phyloP scores from a whole-genome alignment of 805 yeast genomes.

The Torulaspora maleeae region DNA sequence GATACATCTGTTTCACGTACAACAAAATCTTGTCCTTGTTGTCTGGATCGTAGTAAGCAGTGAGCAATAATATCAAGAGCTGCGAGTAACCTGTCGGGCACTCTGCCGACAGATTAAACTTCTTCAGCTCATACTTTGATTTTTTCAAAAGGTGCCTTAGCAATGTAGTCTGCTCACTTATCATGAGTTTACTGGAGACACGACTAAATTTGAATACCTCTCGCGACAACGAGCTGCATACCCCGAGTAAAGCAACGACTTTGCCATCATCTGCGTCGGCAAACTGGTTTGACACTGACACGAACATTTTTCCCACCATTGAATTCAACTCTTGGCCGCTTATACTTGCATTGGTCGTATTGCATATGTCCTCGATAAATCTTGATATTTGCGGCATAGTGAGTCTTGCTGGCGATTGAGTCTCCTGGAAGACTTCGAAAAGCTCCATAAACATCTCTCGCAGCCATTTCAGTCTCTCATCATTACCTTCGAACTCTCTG shows the following conservation, averaged over 20 bases:
- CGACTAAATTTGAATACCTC: constrained; percentile 32
- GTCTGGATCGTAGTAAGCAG: constrained; percentile 41
- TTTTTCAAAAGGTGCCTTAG: constrained; percentile 28
- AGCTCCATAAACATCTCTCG: constrained; percentile 18
- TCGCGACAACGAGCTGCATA: constrained; percentile 12
- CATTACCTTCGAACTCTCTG: constrained; percentile 10
- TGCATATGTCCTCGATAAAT: constrained; percentile 10
- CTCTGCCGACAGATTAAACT: constrained; percentile 66
- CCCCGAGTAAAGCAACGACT: constrained; percentile 18
- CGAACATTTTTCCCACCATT: constrained; percentile 22
- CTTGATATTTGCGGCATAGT: constrained; percentile 13
- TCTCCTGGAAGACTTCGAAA: constrained; percentile 14
- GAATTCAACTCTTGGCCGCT: constrained; percentile 11
- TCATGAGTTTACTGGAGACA: constrained; percentile 29
- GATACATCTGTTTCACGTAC: constrained; percentile 46
- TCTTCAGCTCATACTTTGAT: constrained; percentile 41
- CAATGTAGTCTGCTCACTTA: constrained; percentile 20
- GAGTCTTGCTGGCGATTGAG: constrained; percentile 9
- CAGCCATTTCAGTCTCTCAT: constrained; percentile 25
- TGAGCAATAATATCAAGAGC: constrained; percentile 46
- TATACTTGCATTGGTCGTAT: constrained; percentile 6
- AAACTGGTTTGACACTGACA: constrained; percentile 17
- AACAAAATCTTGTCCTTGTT: constrained; percentile 41
- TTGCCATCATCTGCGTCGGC: constrained; percentile 19
- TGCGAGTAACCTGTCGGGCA: constrained; percentile 75